phyloP scores from a whole-genome alignment of 768 basidiomycete genomes.

The Boletus sp. region DNA sequence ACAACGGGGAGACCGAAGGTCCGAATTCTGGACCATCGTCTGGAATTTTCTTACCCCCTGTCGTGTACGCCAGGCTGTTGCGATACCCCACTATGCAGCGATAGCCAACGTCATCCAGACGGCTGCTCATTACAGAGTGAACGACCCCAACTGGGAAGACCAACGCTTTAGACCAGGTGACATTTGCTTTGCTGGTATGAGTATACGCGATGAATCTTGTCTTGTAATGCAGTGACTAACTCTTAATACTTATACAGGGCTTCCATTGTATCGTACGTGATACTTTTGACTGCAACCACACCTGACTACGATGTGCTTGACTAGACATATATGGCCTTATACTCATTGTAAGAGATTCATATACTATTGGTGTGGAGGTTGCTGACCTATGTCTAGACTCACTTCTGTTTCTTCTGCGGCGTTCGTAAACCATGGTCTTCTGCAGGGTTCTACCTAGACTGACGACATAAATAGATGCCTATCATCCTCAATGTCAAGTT shows the following conservation, averaged over 20 bases:
- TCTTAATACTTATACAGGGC: conserved; percentile 38
- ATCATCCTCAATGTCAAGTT: conserved; percentile 47
- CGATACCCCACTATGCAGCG: conserved; percentile 56
- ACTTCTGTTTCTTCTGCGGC: conserved; percentile 53
- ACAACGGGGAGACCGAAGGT: conserved; percentile 78
- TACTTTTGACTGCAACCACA: neutral
- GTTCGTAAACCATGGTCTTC: conserved; percentile 38
- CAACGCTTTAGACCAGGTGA: conserved; percentile 61
- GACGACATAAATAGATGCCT: conserved; percentile 41
- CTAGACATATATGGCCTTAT: conserved; percentile 68
- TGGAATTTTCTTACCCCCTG: neutral
- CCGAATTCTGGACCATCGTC: neutral
- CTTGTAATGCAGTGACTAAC: neutral
- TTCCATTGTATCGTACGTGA: conserved; percentile 60
- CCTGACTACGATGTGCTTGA: neutral
- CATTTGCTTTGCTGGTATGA: conserved; percentile 54
- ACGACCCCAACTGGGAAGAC: conserved; percentile 44
- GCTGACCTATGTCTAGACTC: conserved; percentile 43
- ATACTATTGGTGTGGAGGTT: neutral
- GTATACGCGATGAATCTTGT: neutral
- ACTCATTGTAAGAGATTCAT: conserved; percentile 44
- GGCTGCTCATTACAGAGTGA: conserved; percentile 50
- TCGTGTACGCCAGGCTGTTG: conserved; percentile 44
- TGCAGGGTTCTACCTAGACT: neutral
- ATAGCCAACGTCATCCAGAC: conserved; percentile 65